A percentile compares a stretch with the other conserved stretches of the same genome.
These are phyloP conservation scores for Nakazawaea ishiwadae DNA, from an alignment of 805 yeast genomes.

Conservation along the genomic window DNA sequence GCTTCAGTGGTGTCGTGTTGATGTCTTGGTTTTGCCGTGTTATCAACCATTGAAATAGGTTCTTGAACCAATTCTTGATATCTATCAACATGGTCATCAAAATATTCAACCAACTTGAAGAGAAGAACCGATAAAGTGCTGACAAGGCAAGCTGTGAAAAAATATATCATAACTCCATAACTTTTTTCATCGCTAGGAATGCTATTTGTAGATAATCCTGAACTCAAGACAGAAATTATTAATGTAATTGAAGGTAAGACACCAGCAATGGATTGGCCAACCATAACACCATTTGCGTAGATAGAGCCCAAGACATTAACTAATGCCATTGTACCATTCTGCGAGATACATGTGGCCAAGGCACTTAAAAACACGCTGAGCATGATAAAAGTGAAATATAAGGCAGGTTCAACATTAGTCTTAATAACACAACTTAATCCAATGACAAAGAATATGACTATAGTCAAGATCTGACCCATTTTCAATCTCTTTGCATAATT, in stretches of 20 bases:
- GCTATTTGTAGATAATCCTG: conserved; percentile 10
- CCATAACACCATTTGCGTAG: conserved; percentile 86
- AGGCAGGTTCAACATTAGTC: conserved; percentile 29
- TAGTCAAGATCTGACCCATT: conserved; percentile 56
- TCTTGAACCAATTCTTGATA: conserved; percentile 21
- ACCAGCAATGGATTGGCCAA: conserved; percentile 94
- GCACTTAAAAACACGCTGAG: conserved; percentile 59
- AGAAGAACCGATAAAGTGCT: conserved; percentile 11
- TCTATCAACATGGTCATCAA: conserved; percentile 16
- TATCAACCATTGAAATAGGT: conserved; percentile 16
- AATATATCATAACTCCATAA: conserved; percentile 27
- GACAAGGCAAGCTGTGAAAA: conserved; percentile 23
- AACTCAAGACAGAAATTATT: conserved; percentile 45
- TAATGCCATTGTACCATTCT: conserved; percentile 86
- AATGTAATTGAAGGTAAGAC: conserved; percentile 79
- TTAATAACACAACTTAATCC: conserved; percentile 41
- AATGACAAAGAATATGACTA: conserved; percentile 52
- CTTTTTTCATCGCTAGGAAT: conserved; percentile 1
- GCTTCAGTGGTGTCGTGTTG: background rate
- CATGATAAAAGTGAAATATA: conserved; percentile 55
- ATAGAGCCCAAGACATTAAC: conserved; percentile 72
- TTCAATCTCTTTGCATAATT: conserved; percentile 54
- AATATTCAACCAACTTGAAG: conserved; percentile 20
- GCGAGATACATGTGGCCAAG: conserved; percentile 76
- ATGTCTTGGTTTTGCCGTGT: background rate